Conservation (phyloP, 2,329 filamentous ascomycete genomes). For the Botrytis elliptica region DNA sequence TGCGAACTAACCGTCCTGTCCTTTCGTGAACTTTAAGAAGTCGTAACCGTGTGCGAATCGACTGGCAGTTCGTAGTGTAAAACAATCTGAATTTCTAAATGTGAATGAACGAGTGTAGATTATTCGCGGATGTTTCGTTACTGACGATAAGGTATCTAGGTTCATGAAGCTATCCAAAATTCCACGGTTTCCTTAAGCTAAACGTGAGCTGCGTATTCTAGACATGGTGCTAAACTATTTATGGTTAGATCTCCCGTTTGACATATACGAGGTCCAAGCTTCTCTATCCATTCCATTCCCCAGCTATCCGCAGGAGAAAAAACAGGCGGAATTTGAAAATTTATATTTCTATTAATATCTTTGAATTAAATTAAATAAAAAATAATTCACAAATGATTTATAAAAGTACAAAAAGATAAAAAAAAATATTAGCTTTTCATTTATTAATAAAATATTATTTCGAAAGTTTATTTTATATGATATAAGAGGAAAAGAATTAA, state of each 20-base stretch:
- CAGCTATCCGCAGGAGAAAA: no score
- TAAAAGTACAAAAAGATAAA: no score
- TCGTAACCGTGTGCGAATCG: no score
- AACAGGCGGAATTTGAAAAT: no score
- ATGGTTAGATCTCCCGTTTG: neutral
- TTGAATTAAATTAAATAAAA: no score
- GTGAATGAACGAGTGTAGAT: neutral
- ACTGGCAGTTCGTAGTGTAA: neutral
- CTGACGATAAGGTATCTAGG: neutral
- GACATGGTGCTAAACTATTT: neutral
- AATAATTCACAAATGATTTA: no score
- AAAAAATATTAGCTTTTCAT: no score
- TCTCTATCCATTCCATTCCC: neutral
- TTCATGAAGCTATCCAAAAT: slow-evolving; percentile 24
- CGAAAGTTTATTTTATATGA: no score
- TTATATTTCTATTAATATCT: no score
- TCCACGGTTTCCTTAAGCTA: slow-evolving; percentile 33
- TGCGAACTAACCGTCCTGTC: neutral
- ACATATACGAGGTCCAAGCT: neutral
- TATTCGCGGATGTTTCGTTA: neutral
- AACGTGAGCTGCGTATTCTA: neutral
- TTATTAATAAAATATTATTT: no score
- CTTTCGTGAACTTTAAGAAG: neutral
- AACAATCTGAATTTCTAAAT: neutral
- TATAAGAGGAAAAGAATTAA: no score